Evolutionary conservation across 2,329 filamentous ascomycete species (phyloP).

Genomic region (Diaporthe citriasiana): DNA sequence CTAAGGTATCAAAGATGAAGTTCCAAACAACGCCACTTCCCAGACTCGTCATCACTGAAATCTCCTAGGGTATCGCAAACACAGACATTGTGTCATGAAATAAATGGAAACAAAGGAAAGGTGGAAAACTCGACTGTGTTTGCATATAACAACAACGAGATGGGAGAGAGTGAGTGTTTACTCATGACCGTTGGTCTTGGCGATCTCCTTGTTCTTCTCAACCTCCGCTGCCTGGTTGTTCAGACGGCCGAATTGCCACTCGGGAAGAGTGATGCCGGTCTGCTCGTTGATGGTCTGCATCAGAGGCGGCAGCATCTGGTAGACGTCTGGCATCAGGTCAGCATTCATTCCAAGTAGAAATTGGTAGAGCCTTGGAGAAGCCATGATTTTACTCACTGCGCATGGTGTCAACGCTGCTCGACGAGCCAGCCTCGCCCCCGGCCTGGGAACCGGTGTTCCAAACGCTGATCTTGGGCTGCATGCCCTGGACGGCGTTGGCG

Average conservation of each 20-base stretch:
- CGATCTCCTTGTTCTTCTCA: constrained; percentile 59
- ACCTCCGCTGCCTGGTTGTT: constrained; percentile 51
- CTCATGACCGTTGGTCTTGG: constrained; percentile 44
- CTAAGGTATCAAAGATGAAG: constrained; percentile 1
- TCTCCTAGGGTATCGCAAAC: constrained; percentile 11
- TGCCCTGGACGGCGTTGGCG: constrained; percentile 78
- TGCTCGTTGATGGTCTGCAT: constrained; percentile 91
- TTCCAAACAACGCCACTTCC: not conserved
- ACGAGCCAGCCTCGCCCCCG: constrained; percentile 52
- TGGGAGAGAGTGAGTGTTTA: not conserved
- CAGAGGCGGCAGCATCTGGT: constrained; percentile 86
- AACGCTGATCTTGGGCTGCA: constrained; percentile 90
- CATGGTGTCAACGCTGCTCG: constrained; percentile 72
- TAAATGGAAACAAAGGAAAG: constrained; percentile 1
- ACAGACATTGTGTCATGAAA: not conserved
- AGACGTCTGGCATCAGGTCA: constrained; percentile 66
- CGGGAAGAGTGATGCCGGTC: constrained; percentile 84
- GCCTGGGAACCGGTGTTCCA: constrained; percentile 82
- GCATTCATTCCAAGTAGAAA: not conserved
- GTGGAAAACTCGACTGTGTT: not conserved
- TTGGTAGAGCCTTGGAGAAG: no score
- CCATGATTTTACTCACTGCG: constrained; percentile 58
- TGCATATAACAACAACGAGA: not conserved
- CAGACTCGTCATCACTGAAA: not conserved
- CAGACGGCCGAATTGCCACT: constrained; percentile 77